Conservation (phyloP, 345 rosid genomes). For the Draba incana region DNA sequence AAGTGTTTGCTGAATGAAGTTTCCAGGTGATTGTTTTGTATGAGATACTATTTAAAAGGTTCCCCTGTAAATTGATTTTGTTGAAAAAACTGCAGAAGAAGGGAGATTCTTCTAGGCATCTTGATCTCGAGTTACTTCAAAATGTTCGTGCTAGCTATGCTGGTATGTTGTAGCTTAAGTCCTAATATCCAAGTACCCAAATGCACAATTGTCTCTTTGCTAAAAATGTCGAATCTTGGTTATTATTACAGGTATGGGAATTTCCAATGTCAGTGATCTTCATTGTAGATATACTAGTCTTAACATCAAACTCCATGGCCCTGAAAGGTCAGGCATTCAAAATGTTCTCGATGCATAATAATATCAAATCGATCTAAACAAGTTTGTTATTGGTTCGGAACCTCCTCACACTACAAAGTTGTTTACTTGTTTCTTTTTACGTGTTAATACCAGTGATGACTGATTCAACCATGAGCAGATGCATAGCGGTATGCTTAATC, state of each 20-base stretch:
- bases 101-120: constrained; percentile 55
- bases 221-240: not conserved
- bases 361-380: not conserved
- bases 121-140: constrained; percentile 82
- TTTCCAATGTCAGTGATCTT: constrained; percentile 76
- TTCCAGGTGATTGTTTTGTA: constrained; percentile 49
- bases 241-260: constrained; percentile 70
- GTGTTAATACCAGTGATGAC: constrained; percentile 59
- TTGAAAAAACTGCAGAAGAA: constrained; percentile 34
- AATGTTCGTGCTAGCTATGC: constrained; percentile 66
- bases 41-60: not conserved
- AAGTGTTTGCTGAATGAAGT: constrained; percentile 48
- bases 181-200: not conserved
- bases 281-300: constrained; percentile 70
- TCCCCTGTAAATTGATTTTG: too few relatives aligned
- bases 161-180: constrained; percentile 49
- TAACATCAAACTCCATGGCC: constrained; percentile 78
- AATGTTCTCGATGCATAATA: not conserved
- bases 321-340: constrained; percentile 63
- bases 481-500: constrained; percentile 59
- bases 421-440: not conserved
- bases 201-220: not conserved
- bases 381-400: constrained; percentile 18
- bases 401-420: not conserved
- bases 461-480: constrained; percentile 52